Percentiles rank a stretch among this genome's conserved stretches.
These are phyloP conservation scores for Entrophospora sp. DNA, from an alignment of 192 early-diverging fungal species.

Conservation along the genomic window DNA sequence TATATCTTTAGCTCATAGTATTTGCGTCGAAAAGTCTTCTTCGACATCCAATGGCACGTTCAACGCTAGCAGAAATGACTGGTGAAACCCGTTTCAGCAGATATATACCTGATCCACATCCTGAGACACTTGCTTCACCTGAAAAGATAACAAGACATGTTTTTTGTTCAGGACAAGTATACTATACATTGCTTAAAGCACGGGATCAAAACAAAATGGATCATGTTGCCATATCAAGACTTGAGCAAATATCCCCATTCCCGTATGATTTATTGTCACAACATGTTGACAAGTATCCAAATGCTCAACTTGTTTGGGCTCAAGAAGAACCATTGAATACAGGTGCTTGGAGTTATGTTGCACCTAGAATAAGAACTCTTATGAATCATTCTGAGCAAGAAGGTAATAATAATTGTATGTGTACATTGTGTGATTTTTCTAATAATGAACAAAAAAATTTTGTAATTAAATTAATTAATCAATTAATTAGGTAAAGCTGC, in stretches of 20 bases:
- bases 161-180: slow-evolving; percentile 95
- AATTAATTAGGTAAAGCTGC: slow-evolving; percentile 36
- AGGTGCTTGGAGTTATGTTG: slow-evolving; percentile 85
- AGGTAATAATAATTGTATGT: slow-evolving; percentile 35
- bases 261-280: slow-evolving; percentile 85
- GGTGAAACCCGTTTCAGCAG: slow-evolving; percentile 78
- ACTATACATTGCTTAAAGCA: slow-evolving; percentile 85
- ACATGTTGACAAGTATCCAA: slow-evolving; percentile 84
- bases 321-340: slow-evolving; percentile 96
- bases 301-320: slow-evolving; percentile 84
- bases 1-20: slow-evolving; percentile 41
- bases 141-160: slow-evolving; percentile 88
- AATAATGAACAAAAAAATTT: background rate
- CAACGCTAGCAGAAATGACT: slow-evolving; percentile 71
- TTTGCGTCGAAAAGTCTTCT: slow-evolving; percentile 84
- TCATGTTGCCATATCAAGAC: slow-evolving; percentile 83
- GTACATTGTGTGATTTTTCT: background rate
- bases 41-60: slow-evolving; percentile 88
- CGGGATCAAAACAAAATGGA: slow-evolving; percentile 85
- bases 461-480: background rate
- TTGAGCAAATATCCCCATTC: slow-evolving; percentile 95
- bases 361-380: slow-evolving; percentile 77
- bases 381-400: slow-evolving; percentile 62
- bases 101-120: slow-evolving; percentile 87
- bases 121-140: slow-evolving; percentile 63